Evolutionary conservation across 352 stramenopile species (phyloP).

Genomic region (Pilasporangium apinafurcum): DNA sequence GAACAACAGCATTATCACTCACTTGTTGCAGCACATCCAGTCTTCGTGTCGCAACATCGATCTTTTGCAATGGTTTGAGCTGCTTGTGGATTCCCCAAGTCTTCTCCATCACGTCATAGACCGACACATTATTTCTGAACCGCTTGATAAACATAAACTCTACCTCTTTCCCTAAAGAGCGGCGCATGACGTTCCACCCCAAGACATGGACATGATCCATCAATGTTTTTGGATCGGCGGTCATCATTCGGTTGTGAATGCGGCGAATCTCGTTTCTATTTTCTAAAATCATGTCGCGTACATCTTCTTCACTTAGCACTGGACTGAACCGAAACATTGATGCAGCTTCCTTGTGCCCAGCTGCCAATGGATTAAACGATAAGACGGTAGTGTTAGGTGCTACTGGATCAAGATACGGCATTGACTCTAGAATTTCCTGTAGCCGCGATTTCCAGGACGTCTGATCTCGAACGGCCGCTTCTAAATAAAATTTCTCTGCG

Average conservation of each 20-base stretch:
- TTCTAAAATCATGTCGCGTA: slow-evolving; percentile 29
- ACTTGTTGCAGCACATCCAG: slow-evolving; percentile 44
- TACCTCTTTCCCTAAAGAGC: slow-evolving; percentile 21
- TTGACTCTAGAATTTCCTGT: slow-evolving; percentile 41
- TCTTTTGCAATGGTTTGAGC: slow-evolving; percentile 25
- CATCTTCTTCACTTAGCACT: slow-evolving; percentile 18
- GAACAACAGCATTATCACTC: slow-evolving; percentile 26
- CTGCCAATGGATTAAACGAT: background rate
- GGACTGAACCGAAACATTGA: slow-evolving; percentile 28
- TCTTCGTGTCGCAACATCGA: slow-evolving; percentile 38
- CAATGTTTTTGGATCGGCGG: slow-evolving; percentile 9
- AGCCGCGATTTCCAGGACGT: slow-evolving; percentile 37
- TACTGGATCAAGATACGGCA: slow-evolving; percentile 14
- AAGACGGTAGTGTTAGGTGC: no score
- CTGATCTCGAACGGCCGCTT: slow-evolving; percentile 42
- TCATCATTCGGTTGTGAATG: slow-evolving; percentile 25
- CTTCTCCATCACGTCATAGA: slow-evolving; percentile 22
- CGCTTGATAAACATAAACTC: slow-evolving; percentile 34
- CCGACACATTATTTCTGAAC: slow-evolving; percentile 26
- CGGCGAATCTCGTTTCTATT: slow-evolving; percentile 18
- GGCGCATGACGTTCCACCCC: slow-evolving; percentile 28
- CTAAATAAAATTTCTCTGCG: slow-evolving; percentile 44
- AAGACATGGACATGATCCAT: no score
- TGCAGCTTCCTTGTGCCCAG: slow-evolving; percentile 7
- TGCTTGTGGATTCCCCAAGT: slow-evolving; percentile 31